These are phyloP conservation scores for Triticum timopheevii DNA, from an alignment of 176 grass and related monocot species.

Conservation along the genomic window DNA sequence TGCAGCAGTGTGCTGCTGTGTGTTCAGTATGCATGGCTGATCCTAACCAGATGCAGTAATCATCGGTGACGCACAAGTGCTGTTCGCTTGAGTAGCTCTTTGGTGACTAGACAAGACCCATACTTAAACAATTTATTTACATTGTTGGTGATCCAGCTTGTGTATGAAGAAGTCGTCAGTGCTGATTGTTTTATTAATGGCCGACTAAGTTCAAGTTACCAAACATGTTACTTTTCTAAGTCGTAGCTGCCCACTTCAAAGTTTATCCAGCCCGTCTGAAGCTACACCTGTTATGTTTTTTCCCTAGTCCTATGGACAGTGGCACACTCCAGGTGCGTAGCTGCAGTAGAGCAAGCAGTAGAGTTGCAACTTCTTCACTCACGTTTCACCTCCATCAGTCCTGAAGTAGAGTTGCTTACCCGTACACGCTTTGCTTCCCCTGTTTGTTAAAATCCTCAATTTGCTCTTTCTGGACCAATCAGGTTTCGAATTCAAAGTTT, in stretches of 20 bases:
- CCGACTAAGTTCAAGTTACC: no score
- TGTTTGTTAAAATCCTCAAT: no score
- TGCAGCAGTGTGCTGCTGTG: no score
- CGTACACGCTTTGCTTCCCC: neutral
- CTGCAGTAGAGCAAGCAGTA: no score
- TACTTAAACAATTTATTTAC: neutral
- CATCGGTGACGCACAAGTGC: neutral
- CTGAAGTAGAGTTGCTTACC: no score
- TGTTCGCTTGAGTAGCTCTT: neutral
- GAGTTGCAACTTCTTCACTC: slow-evolving; percentile 4
- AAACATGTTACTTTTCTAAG: no score
- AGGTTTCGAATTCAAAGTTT: no score
- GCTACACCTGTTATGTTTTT: neutral
- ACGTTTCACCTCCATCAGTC: neutral
- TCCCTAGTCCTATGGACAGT: neutral
- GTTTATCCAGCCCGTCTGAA: neutral
- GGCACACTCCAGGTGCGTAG: neutral
- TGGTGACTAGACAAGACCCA: neutral
- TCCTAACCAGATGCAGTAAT: neutral
- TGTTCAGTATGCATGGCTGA: neutral
- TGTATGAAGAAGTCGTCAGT: neutral
- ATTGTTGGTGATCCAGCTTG: neutral
- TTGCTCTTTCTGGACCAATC: no score
- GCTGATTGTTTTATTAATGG: neutral
- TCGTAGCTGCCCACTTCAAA: neutral